Evolutionary conservation across 73 alveolate species (phyloP), one percentile per base, ranked within the genome.

Genomic region (Paramecium pentaurelia): DNA sequence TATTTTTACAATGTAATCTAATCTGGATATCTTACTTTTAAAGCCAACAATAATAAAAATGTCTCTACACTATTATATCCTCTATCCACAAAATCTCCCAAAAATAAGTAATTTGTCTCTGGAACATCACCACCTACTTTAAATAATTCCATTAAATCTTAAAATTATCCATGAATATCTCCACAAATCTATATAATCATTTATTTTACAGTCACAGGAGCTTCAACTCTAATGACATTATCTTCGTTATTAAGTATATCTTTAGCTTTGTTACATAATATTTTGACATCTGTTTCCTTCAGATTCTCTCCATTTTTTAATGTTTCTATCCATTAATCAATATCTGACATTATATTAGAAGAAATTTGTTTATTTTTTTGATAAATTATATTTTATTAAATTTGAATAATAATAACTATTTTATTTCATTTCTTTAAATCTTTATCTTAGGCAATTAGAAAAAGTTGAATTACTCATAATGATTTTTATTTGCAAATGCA

Each of bases 1-100:
- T 44, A 64, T 12, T 51, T 30, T 10, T 86, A 60, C 86, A 86
- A 59, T 22, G 68, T 58, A 30, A 60, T 59, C 59, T 68, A 40
- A 40, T 40, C 54, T 28, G 88, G 70, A 8, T 64, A 87, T 42
- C 77, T 38, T 16, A 97, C 99, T 89, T 97, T 97, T 47, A 96
- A 77, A 38, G 99, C 99, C 38, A 97, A 80, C 28, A 97, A 95
- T 38, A 97, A 94, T 27, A 96, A 95, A 94, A 97, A 96, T n/a
- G 99, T 95, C 77, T 97, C 99, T 22, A 97, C 99, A 9, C 98
- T 94, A 92, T 97, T 93, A 77, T 92, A 95, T 37, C 99, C 99
- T 86, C 99, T 49, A 94, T 97, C 99, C 2, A 97, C 99, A 89
- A 95, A 97, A 77, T 97, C 99, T 12, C 99, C 99, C 97, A 97